Percentiles rank a stretch among this genome's conserved stretches.
Evolutionary conservation across 2,329 filamentous ascomycete species (phyloP).

Genomic region (Neonectria ditissima): DNA sequence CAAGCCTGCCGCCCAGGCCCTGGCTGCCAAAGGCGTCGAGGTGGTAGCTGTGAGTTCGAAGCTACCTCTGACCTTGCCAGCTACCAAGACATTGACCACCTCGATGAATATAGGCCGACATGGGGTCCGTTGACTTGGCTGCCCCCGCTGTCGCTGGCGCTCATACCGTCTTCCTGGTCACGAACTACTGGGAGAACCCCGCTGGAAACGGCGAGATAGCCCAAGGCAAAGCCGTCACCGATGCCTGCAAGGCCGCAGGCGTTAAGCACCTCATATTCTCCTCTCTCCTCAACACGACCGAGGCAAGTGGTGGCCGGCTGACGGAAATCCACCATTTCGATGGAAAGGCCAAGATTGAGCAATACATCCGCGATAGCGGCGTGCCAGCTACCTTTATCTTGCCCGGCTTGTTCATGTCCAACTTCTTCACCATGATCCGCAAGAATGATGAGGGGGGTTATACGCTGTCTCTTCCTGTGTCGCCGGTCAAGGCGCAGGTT

Average conservation of each 20-base stretch:
- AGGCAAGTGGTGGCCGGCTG: constrained; percentile 53
- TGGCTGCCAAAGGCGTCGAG: constrained; percentile 57
- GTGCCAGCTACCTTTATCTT: constrained; percentile 65
- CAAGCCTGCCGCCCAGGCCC: constrained; percentile 54
- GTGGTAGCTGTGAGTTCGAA: constrained; percentile 51
- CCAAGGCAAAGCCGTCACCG: constrained; percentile 60
- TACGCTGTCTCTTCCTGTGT: constrained; percentile 44
- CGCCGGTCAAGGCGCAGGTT: constrained; percentile 47
- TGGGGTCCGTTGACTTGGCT: constrained; percentile 52
- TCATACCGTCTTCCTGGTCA: constrained; percentile 58
- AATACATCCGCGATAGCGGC: constrained; percentile 64
- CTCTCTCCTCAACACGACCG: constrained; percentile 55
- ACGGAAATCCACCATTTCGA: constrained; percentile 65
- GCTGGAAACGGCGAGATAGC: constrained; percentile 52
- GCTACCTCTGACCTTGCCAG: fast-evolving
- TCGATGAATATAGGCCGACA: constrained; percentile 52
- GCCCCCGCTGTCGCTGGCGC: constrained; percentile 55
- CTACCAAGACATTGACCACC: neutral
- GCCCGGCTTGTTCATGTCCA: constrained; percentile 67
- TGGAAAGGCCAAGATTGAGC: constrained; percentile 65
- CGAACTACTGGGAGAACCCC: constrained; percentile 53
- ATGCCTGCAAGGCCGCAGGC: constrained; percentile 57
- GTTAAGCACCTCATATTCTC: constrained; percentile 61
- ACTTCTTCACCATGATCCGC: constrained; percentile 49
- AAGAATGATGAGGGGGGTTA: constrained; percentile 48